Conservation (phyloP, 768 basidiomycete species). For the Candolleomyces efflorescens region DNA sequence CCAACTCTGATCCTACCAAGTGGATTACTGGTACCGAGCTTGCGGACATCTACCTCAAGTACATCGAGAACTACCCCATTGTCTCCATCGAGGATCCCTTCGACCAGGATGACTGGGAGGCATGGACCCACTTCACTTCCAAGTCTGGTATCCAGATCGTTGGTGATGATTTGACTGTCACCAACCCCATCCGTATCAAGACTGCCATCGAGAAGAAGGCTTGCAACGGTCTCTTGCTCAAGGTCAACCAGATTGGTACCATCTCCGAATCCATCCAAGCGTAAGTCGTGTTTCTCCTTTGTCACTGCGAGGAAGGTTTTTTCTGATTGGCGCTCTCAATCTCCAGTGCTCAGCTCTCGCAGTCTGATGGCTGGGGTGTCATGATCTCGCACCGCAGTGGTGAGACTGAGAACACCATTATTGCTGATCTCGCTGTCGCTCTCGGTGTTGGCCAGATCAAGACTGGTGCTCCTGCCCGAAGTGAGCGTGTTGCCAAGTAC, state of each 20-base stretch:
- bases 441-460: conserved; percentile 95
- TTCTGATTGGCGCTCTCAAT: not conserved
- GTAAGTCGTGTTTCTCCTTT: conserved; percentile 42
- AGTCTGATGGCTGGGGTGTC: conserved; percentile 97
- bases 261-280: conserved; percentile 99
- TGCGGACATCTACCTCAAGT: conserved; percentile 84
- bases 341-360: conserved; percentile 85
- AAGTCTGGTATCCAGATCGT: conserved; percentile 83
- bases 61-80: conserved; percentile 93
- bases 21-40: conserved; percentile 93
- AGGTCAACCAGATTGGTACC: conserved; percentile 99
- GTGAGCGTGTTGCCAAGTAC: conserved; percentile 96
- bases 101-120: conserved; percentile 99
- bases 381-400: conserved; percentile 99
- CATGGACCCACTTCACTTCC: conserved; percentile 90
- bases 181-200: conserved; percentile 96
- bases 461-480: conserved; percentile 95
- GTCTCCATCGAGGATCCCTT: conserved; percentile 97
- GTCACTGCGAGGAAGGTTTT: not conserved
- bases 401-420: conserved; percentile 96
- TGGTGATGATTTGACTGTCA: conserved; percentile 96
- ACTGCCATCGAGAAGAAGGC: conserved; percentile 99
- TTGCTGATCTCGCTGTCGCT: conserved; percentile 93
- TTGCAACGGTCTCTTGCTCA: conserved; percentile 97
- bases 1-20: conserved; percentile 96